Evolutionary conservation across 148 eudicot genomes (phyloP).

Genomic region (Chenopodium formosanum): DNA sequence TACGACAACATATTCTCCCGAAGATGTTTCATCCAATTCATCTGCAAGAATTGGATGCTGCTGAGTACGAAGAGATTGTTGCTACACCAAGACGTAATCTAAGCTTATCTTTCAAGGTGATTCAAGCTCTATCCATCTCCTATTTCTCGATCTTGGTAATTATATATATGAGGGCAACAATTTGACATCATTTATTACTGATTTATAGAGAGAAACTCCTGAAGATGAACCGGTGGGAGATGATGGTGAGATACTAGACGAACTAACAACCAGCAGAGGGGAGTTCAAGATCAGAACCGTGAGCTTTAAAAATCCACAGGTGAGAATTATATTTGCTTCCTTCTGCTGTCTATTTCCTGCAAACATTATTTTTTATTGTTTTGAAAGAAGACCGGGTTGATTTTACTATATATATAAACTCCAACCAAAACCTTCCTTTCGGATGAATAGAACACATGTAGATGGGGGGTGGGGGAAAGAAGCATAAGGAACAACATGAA

Average conservation of each 20-base stretch:
- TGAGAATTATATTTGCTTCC: background rate
- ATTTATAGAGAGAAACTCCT: constrained; percentile 34
- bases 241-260: constrained; percentile 49
- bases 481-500: background rate
- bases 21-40: constrained; percentile 52
- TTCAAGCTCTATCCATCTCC: background rate
- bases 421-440: background rate
- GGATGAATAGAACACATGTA: background rate
- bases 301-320: constrained; percentile 40
- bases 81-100: constrained; percentile 36
- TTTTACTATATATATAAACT: background rate
- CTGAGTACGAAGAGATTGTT: constrained; percentile 72
- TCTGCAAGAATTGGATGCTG: constrained; percentile 70
- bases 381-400: background rate
- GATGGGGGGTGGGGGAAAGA: background rate
- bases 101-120: constrained; percentile 43
- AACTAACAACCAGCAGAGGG: constrained; percentile 56
- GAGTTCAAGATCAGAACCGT: constrained; percentile 49
- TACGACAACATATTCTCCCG: constrained; percentile 60
- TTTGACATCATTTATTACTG: background rate
- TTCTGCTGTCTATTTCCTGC: background rate
- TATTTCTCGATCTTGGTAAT: background rate
- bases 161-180: background rate
- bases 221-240: constrained; percentile 29
- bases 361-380: background rate